Percentiles rank a stretch among this genome's conserved stretches.
Evolutionary conservation across 2,329 filamentous ascomycete species (phyloP).

Genomic region (Ophiostoma tasmaniense): DNA sequence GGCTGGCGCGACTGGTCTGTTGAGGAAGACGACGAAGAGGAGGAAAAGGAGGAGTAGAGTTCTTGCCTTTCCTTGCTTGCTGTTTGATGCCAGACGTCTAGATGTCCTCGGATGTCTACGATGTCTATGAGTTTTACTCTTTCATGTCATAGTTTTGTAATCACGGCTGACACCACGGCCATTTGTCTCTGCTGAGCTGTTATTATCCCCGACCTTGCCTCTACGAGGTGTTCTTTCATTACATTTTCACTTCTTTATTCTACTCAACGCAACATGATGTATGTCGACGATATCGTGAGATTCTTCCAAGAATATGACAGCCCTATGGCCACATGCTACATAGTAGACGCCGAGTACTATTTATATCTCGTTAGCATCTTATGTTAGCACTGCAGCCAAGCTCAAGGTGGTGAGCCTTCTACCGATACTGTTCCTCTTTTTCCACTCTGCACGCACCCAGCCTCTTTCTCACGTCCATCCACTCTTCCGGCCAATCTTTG

Average conservation of each 20-base stretch:
- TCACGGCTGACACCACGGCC: not conserved
- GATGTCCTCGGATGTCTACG: not conserved
- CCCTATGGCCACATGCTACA: no score
- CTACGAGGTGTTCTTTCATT: not conserved
- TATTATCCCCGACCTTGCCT: not conserved
- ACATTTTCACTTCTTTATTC: not conserved
- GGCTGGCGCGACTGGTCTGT: slow-evolving; percentile 62
- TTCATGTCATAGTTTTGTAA: not conserved
- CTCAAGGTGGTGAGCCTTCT: no score
- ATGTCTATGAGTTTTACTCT: not conserved
- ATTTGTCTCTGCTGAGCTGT: not conserved
- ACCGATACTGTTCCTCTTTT: not conserved
- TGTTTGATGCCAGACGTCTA: not conserved
- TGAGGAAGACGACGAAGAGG: slow-evolving; percentile 44
- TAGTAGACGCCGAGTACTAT: no score
- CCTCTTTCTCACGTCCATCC: not conserved
- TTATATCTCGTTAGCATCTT: no score
- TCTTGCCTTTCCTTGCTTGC: not conserved
- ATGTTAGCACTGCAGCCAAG: no score
- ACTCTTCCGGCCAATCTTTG: not conserved
- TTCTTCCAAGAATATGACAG: no score
- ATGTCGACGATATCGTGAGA: no score
- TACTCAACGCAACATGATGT: not conserved
- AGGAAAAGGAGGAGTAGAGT: not conserved
- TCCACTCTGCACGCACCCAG: not conserved